A percentile compares a stretch with the other conserved stretches of the same genome.
Evolutionary conservation across 768 basidiomycete species (phyloP).

Genomic region (Chalciporus chontae): DNA sequence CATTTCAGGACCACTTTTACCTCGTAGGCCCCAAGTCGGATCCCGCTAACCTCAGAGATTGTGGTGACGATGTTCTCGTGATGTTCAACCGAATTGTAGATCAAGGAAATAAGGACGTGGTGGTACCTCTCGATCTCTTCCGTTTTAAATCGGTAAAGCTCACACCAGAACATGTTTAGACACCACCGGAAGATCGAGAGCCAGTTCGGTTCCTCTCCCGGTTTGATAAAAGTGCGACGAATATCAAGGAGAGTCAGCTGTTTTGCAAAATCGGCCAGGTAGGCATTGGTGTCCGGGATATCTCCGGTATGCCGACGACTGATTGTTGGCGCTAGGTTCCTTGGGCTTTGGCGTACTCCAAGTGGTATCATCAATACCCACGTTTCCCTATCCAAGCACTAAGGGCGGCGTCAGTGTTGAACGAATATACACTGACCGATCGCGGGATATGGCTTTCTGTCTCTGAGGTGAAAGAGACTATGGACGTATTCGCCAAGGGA

Average conservation of each 20-base stretch:
- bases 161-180: conserved; percentile 10
- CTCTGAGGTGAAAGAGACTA: conserved; percentile 26
- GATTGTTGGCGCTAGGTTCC: conserved; percentile 38
- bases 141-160: background rate
- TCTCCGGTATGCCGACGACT: background rate
- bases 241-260: conserved; percentile 52
- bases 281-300: conserved; percentile 2
- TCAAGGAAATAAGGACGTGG: conserved; percentile 40
- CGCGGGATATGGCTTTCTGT: conserved; percentile 49
- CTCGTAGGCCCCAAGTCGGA: conserved; percentile 48
- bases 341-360: conserved; percentile 49
- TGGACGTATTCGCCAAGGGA: conserved; percentile 42
- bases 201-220: conserved; percentile 52
- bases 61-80: conserved; percentile 26
- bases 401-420: conserved; percentile 41
- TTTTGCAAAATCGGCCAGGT: conserved; percentile 51
- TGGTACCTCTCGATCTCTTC: conserved; percentile 25
- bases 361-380: conserved; percentile 59
- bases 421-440: conserved; percentile 54
- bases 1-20: conserved; percentile 45
- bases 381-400: conserved; percentile 50
- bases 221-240: conserved; percentile 57
- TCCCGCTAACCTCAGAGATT: conserved; percentile 40
- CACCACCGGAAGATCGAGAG: conserved; percentile 29
- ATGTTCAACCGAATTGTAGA: conserved; percentile 49